Conservation (phyloP, 306 rosid genomes). For the Cucurbita moschata region DNA sequence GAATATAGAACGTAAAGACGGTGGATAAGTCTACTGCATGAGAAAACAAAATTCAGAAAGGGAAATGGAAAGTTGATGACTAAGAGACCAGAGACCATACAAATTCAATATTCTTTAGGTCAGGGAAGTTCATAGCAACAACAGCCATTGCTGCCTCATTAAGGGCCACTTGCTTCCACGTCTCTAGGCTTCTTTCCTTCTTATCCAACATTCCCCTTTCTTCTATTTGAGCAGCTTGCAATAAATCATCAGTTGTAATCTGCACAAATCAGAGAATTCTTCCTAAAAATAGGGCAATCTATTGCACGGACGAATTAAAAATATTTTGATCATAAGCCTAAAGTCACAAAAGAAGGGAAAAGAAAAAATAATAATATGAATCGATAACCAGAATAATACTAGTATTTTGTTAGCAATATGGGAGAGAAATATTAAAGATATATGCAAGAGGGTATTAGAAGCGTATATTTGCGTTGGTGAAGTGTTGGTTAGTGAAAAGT, state of each 20-base stretch:
- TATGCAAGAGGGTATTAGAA: too few relatives aligned
- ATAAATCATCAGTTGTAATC: constrained; percentile 90
- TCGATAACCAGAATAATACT: too few relatives aligned
- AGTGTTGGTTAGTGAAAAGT: too few relatives aligned
- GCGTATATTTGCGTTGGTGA: too few relatives aligned
- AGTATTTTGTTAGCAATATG: too few relatives aligned
- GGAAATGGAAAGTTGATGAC: constrained; percentile 5
- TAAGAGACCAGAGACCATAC: constrained; percentile 30
- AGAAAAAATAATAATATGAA: too few relatives aligned
- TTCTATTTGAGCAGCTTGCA: constrained; percentile 99
- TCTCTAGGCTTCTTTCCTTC: constrained; percentile 68
- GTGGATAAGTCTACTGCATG: neutral
- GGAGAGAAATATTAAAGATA: too few relatives aligned
- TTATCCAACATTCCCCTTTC: constrained; percentile 97
- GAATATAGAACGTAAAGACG: neutral
- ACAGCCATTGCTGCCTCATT: constrained; percentile 95
- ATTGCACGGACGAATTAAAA: neutral
- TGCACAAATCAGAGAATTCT: constrained; percentile 23
- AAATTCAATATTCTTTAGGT: constrained; percentile 70
- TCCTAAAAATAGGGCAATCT: neutral
- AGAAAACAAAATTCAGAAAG: neutral
- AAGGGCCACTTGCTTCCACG: constrained; percentile 87
- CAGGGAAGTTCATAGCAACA: constrained; percentile 75
- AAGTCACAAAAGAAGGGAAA: too few relatives aligned
- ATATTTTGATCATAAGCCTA: neutral